Base-by-base conservation (phyloP, 306 rosid species). In the Sesbania bispinosa region DNA sequence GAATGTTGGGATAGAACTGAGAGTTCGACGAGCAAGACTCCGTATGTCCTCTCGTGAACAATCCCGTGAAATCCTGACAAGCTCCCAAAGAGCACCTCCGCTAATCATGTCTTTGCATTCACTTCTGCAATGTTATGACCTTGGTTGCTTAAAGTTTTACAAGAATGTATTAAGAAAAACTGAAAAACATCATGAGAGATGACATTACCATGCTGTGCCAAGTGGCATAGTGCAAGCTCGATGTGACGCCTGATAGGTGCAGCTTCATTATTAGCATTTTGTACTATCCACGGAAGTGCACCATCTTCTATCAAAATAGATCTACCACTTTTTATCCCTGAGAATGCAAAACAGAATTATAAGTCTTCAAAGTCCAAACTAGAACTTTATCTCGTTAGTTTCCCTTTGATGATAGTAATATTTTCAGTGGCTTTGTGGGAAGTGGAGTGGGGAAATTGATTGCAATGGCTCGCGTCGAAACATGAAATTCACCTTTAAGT, bases 1-100 rank as follows among this genome's bases (percentile, higher is more conserved):
- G 76, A 95, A 95, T 20, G 90, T 69, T 2, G 88, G 78, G 85
- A 89, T 89, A 36, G 91, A 83, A 65, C 75, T 78, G 58, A 91
- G 82, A 52, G 96, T 91, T 32, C 83, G 85, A 69, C 80, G 93
- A 64, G 99, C 99, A 70, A 95, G 99, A 71, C 69, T 91, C 64
- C 93, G 64, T 59, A 95, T 95, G 83, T 95, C 97, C 80, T 95
- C 97, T 41, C 99, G 84, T 5, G 97, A 86, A 80, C 99, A 95
- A 68, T 91, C 99, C n/a, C 89, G 80, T 3, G 99, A 95, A 67
- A 95, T 95, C 19, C 96, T 94, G 63, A 95, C 96, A 10, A 95
- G 86, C 83, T 95, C 99, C 99, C 97, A 91, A 16, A 95, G 96
- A 61, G 97, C 99, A 68, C 99, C 99, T 18, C 99, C 97, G 72